Base-by-base conservation (phyloP, 306 rosid genomes). In the Medicago ruthenica region DNA sequence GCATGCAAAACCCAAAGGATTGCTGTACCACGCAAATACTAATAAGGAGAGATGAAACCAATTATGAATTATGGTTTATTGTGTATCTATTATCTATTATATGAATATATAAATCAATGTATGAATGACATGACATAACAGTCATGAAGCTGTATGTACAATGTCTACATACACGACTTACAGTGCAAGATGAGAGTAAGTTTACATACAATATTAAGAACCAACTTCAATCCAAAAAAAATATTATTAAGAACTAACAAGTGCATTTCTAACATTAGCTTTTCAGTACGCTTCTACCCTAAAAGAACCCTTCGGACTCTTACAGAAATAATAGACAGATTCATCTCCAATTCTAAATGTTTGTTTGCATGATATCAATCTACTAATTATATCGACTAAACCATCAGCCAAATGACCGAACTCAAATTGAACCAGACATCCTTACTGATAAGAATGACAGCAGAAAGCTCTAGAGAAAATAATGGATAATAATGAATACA, bases 401-500 rank as follows among this genome's bases (percentile, higher is more conserved):
- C 44, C 62, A 73, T 37, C 17, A 13, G 15, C 12, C 12, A 15
- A 57, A 36, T n/a, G 41, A 75, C 55, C 62, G 13, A 75, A 75
- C 67, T 41, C 37, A 75, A 57, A 45, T 61, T 64, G 45, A 64
- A 55, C 39, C 61, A 71, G 60, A 53, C 58, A 71, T 18, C 69
- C 71, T 40, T 20, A 79, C 9, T 59, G n/a, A 36, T 12, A 31
- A 65, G 64, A 75, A 57, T 59, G 64, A 55, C 39, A 54, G 31
- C 58, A 15, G 53, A 65, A 45, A 53, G 67, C 27, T 51, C 13
- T 15, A 59, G 40, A 4, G 31, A 71, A 37, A 70, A 59, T 70
- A 74, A 69, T 58, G 62, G 76, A 50, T 21, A 47, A 41, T 54
- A 11, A 21, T 41, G 74, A 8, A 27, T 24, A 63, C 2, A 70